Evolutionary conservation across 169 alveolate genomes (phyloP).

Genomic region (Babesia ovata): DNA sequence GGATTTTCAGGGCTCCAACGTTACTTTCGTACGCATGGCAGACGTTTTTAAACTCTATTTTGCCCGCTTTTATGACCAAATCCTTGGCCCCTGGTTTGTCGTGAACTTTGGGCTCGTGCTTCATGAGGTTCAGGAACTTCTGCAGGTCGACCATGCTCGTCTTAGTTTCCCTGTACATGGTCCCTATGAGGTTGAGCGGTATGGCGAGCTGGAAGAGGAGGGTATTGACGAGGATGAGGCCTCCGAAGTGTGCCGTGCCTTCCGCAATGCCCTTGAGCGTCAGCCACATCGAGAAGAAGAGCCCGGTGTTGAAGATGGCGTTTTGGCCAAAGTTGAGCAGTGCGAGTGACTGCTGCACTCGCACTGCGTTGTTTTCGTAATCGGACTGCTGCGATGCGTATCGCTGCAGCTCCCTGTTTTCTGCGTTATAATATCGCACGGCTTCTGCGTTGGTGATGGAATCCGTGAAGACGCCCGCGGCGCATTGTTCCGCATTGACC

Average conservation of each 20-base stretch:
- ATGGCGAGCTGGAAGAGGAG: slow-evolving; percentile 77
- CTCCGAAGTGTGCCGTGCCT: slow-evolving; percentile 71
- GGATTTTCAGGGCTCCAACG: slow-evolving; percentile 23
- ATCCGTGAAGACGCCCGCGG: slow-evolving; percentile 81
- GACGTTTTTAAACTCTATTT: slow-evolving; percentile 61
- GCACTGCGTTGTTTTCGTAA: slow-evolving; percentile 75
- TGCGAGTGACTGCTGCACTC: slow-evolving; percentile 77
- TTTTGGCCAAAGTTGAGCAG: slow-evolving; percentile 79
- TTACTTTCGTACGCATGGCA: slow-evolving; percentile 46
- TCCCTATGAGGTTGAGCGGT: slow-evolving; percentile 81
- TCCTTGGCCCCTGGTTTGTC: slow-evolving; percentile 53
- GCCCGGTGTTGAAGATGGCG: slow-evolving; percentile 73
- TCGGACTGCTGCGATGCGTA: slow-evolving; percentile 72
- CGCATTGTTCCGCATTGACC: slow-evolving; percentile 82
- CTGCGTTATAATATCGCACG: slow-evolving; percentile 76
- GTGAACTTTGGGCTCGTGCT: slow-evolving; percentile 49
- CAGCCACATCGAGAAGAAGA: slow-evolving; percentile 74
- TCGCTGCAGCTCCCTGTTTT: slow-evolving; percentile 70
- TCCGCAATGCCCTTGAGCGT: slow-evolving; percentile 62
- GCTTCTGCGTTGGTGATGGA: slow-evolving; percentile 83
- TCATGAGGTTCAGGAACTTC: slow-evolving; percentile 53
- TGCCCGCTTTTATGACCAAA: slow-evolving; percentile 45
- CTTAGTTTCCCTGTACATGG: slow-evolving; percentile 79
- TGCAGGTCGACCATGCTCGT: slow-evolving; percentile 77
- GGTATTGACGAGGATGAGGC: slow-evolving; percentile 75